Evolutionary conservation across 345 rosid species (phyloP), one percentile per base, ranked within the genome.

Genomic region (Gossypium australe): DNA sequence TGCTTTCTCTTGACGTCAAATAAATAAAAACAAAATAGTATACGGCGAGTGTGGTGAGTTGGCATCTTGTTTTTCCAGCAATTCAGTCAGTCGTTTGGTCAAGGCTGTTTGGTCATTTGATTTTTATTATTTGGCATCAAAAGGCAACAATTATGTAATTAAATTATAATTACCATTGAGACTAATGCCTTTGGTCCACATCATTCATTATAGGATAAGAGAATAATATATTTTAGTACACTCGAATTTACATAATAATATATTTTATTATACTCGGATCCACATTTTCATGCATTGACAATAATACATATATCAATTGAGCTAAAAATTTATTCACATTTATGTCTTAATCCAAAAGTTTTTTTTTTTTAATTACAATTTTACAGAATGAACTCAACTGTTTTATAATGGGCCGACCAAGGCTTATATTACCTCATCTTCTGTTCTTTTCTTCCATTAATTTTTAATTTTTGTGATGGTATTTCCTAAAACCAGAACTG

Each of bases 201-300:
- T 27, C 29, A 22, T 22, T 22, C 22, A 22, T 22, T 22, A 22
- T 22, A 22, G 22, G n/a, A n/a, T n/a, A n/a, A 20, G 0, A 2
- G 0, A 0, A 27, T 27, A 27, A 27, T 27, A 27, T 27, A 27
- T 0, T 27, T 27, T 27, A 27, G 0, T 0, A 27, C 0, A 27
- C 0, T 22, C 27, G 3, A 29, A 4, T 1, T 1, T n/a, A n/a
- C n/a, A n/a, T n/a, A n/a, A n/a, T n/a, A n/a, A n/a, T n/a, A n/a
- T n/a, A n/a, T n/a, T n/a, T n/a, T n/a, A n/a, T n/a, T n/a, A n/a
- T n/a, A n/a, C n/a, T n/a, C n/a, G n/a, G n/a, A n/a, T n/a, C n/a
- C n/a, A n/a, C n/a, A n/a, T n/a, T n/a, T n/a, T n/a, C n/a, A 3
- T 0, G 0, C 0, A 29, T 29, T 3, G 0, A 3, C 0, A 29